Conservation (phyloP, 2,329 filamentous ascomycete species). For the Cladosporium velox region DNA sequence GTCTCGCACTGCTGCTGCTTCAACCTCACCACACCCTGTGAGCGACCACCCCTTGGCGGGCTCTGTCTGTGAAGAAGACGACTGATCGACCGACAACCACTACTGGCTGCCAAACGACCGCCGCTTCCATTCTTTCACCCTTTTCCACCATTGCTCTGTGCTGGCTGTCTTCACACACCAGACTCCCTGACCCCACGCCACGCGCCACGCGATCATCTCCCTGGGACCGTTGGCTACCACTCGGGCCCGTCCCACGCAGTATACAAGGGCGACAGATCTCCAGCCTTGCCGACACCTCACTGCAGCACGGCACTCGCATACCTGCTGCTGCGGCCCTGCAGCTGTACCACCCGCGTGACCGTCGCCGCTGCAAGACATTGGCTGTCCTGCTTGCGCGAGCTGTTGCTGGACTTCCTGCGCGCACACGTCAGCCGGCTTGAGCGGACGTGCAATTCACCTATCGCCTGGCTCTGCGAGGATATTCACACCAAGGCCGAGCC, state of each 20-base stretch:
- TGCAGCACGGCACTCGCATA: constrained; percentile 9
- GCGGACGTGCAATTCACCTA: constrained; percentile 2
- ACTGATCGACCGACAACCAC: neutral
- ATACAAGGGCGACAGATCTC: neutral
- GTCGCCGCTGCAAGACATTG: constrained; percentile 11
- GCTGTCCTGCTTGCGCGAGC: constrained; percentile 10
- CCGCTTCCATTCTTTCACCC: constrained; percentile 1
- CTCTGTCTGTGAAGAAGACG: constrained; percentile 3
- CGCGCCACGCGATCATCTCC: constrained; percentile 15
- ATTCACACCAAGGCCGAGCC: neutral
- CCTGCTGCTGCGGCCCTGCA: constrained; percentile 10
- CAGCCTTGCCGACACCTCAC: neutral
- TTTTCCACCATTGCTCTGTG: neutral
- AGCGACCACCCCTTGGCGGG: constrained; percentile 17
- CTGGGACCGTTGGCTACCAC: constrained; percentile 13
- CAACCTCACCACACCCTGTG: constrained; percentile 14
- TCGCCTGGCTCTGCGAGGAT: neutral
- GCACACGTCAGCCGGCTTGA: constrained; percentile 16
- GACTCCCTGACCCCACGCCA: constrained; percentile 8
- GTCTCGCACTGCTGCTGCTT: constrained; percentile 2
- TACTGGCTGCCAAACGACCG: neutral
- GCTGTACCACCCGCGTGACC: constrained; percentile 11
- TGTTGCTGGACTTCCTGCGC: constrained; percentile 11
- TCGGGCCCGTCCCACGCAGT: neutral
- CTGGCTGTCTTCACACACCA: neutral